These are phyloP conservation scores for Diatrype stigma DNA, from an alignment of 2,329 filamentous ascomycete genomes.

Conservation along the genomic window DNA sequence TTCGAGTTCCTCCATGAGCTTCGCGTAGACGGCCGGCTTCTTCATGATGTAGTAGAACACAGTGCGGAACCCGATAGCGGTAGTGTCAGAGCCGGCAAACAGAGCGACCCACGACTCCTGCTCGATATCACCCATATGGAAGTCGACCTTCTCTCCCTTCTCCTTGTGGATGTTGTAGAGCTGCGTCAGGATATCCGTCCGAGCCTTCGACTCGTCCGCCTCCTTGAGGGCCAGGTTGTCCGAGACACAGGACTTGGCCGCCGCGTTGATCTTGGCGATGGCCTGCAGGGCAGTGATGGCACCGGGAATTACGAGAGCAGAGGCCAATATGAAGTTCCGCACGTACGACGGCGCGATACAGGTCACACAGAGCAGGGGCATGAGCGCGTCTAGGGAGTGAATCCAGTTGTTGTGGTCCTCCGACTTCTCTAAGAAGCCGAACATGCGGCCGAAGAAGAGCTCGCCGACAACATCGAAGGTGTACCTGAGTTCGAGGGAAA, in stretches of 20 bases:
- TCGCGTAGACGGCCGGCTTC: slow-evolving; percentile 6
- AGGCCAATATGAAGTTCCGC: slow-evolving; percentile 12
- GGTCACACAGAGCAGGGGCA: slow-evolving; percentile 14
- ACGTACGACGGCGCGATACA: slow-evolving; percentile 10
- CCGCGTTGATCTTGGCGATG: slow-evolving; percentile 7
- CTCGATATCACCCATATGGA: slow-evolving; percentile 13
- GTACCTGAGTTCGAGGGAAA: slow-evolving; percentile 5
- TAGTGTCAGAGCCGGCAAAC: slow-evolving; percentile 14
- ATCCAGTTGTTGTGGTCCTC: slow-evolving; percentile 14
- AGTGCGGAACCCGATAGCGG: slow-evolving; percentile 9
- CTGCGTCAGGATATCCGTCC: slow-evolving; percentile 12
- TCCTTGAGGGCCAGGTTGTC: slow-evolving; percentile 9
- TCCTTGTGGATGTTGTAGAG: slow-evolving; percentile 12
- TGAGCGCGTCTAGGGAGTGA: slow-evolving; percentile 26
- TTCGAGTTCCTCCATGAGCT: slow-evolving; percentile 10
- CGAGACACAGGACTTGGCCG: slow-evolving; percentile 7
- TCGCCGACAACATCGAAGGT: slow-evolving; percentile 15
- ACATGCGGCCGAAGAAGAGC: slow-evolving; percentile 14
- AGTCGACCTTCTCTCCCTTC: slow-evolving; percentile 12
- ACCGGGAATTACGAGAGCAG: slow-evolving; percentile 10
- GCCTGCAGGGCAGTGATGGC: slow-evolving; percentile 11
- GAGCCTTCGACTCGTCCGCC: slow-evolving; percentile 1
- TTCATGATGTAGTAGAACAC: slow-evolving; percentile 13
- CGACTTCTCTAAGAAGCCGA: slow-evolving; percentile 12
- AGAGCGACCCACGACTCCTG: slow-evolving; percentile 14